A percentile compares a stretch with the other conserved stretches of the same genome.
These are phyloP conservation scores for Delonix regia DNA, from an alignment of 306 rosid genomes.

Conservation along the genomic window DNA sequence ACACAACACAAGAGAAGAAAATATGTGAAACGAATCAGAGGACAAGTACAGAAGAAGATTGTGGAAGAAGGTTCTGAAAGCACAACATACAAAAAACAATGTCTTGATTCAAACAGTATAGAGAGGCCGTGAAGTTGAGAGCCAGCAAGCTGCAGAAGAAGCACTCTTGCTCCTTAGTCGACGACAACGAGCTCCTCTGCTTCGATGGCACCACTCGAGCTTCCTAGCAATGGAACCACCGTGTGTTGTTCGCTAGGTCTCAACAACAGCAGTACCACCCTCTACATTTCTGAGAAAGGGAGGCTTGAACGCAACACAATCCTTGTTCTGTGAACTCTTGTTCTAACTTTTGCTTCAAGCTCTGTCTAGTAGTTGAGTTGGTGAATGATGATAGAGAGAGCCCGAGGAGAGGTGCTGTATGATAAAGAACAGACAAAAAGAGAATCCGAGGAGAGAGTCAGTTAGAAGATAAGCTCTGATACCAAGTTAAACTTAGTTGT, in stretches of 20 bases:
- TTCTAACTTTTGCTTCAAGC: too few relatives aligned
- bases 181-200: not conserved
- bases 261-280: not conserved
- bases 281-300: not conserved
- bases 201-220: not conserved
- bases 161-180: not conserved
- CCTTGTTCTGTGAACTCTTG: too few relatives aligned
- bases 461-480: too few relatives aligned
- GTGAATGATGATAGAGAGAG: too few relatives aligned
- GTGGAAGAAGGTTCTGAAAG: constrained; percentile 47
- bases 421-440: too few relatives aligned
- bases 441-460: too few relatives aligned
- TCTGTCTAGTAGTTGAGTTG: too few relatives aligned
- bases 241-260: not conserved
- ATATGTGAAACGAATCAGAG: too few relatives aligned
- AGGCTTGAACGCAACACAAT: too few relatives aligned
- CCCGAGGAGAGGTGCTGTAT: too few relatives aligned
- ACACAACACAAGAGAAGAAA: not conserved
- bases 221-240: too few relatives aligned
- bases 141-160: not conserved
- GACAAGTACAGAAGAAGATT: not conserved
- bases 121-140: not conserved
- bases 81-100: constrained; percentile 65
- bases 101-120: constrained; percentile 18
- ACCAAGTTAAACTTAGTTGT: too few relatives aligned